phyloP scores from a whole-genome alignment of 345 rosid species.

The Eucalyptus sp. region DNA sequence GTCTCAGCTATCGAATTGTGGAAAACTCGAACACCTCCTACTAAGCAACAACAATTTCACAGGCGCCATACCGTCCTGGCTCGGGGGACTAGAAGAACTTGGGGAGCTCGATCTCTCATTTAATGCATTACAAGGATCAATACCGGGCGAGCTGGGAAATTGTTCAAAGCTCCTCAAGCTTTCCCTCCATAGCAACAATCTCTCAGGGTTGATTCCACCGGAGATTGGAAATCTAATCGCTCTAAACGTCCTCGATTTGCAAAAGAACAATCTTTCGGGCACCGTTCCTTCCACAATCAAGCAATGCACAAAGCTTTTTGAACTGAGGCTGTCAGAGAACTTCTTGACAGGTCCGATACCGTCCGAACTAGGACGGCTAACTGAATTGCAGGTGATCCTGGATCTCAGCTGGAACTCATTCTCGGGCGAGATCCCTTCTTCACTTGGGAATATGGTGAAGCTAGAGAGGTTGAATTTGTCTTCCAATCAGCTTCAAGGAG shows the following conservation, averaged over 20 bases:
- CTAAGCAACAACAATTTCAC: constrained; percentile 47
- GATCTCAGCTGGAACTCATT: constrained; percentile 64
- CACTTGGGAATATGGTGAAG: constrained; percentile 57
- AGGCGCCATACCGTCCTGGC: constrained; percentile 61
- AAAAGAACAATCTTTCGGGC: constrained; percentile 67
- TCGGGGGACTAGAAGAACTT: constrained; percentile 46
- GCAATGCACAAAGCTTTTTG: constrained; percentile 62
- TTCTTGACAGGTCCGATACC: constrained; percentile 57
- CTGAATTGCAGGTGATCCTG: constrained; percentile 70
- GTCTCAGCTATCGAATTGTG: constrained; percentile 33
- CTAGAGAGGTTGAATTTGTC: constrained; percentile 68
- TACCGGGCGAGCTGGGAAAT: constrained; percentile 58
- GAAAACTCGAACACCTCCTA: constrained; percentile 51
- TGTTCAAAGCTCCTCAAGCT: constrained; percentile 59
- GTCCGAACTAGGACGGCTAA: constrained; percentile 51
- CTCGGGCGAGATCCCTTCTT: constrained; percentile 47
- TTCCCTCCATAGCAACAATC: constrained; percentile 50
- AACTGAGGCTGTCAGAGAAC: constrained; percentile 64
- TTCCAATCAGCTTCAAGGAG: constrained; percentile 49
- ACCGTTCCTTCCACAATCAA: constrained; percentile 51
- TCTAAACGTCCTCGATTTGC: constrained; percentile 69
- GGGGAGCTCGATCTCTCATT: constrained; percentile 82
- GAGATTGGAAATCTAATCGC: constrained; percentile 62
- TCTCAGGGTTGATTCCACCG: constrained; percentile 49
- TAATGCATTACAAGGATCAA: constrained; percentile 44